These are phyloP conservation scores for Schwanniomyces pseudopolymorphus DNA, from an alignment of 805 yeast genomes.

Conservation along the genomic window DNA sequence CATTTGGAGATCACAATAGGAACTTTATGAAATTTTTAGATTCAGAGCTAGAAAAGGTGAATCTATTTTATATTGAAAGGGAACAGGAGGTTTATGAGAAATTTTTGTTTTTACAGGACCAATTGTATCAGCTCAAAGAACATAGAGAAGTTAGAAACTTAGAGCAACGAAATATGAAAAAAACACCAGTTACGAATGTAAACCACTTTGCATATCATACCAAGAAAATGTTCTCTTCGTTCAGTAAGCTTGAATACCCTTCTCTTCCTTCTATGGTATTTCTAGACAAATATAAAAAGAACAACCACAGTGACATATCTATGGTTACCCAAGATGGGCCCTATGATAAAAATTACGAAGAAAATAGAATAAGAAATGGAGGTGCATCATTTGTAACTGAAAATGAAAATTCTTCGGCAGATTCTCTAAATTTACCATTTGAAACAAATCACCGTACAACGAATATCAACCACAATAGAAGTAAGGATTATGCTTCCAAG, in stretches of 20 bases:
- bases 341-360: slow-evolving; percentile 32
- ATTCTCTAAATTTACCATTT: neutral
- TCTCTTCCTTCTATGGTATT: slow-evolving; percentile 40
- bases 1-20: slow-evolving; percentile 34
- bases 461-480: slow-evolving; percentile 18
- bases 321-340: slow-evolving; percentile 10
- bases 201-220: slow-evolving; percentile 31
- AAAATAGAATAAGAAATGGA: slow-evolving; percentile 41
- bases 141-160: slow-evolving; percentile 33
- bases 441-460: neutral
- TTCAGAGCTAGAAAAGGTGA: slow-evolving; percentile 56
- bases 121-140: slow-evolving; percentile 60
- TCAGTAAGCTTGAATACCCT: slow-evolving; percentile 38
- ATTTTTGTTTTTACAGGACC: slow-evolving; percentile 63
- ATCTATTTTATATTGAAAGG: slow-evolving; percentile 56
- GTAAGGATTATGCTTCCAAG: slow-evolving; percentile 49
- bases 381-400: slow-evolving; percentile 4
- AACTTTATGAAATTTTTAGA: slow-evolving; percentile 72
- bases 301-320: slow-evolving; percentile 10
- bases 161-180: slow-evolving; percentile 9
- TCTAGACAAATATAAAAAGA: slow-evolving; percentile 15
- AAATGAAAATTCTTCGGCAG: slow-evolving; percentile 12
- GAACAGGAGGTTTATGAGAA: slow-evolving; percentile 63
- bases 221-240: slow-evolving; percentile 17
- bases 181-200: slow-evolving; percentile 15